A percentile compares a stretch with the other conserved stretches of the same genome.
Evolutionary conservation across 2,329 filamentous ascomycete genomes (phyloP).

Genomic region (Diatrype stigma): DNA sequence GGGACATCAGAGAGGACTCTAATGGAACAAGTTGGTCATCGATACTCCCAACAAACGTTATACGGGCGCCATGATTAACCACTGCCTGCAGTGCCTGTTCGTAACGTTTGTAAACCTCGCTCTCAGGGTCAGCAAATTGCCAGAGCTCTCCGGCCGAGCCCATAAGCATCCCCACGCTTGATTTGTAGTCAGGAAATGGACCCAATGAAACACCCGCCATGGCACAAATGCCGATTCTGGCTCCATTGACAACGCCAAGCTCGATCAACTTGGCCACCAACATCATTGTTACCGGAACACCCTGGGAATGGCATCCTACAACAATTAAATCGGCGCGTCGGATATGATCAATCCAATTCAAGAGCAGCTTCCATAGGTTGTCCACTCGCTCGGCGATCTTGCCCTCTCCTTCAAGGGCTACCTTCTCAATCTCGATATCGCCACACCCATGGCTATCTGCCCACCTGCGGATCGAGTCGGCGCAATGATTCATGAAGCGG

Average conservation of each 20-base stretch:
- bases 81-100: slow-evolving; percentile 69
- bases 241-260: slow-evolving; percentile 73
- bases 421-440: slow-evolving; percentile 83
- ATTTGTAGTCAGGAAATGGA: slow-evolving; percentile 88
- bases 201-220: slow-evolving; percentile 88
- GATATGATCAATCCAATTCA: slow-evolving; percentile 93
- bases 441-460: slow-evolving; percentile 67
- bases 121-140: slow-evolving; percentile 81
- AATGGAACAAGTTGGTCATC: slow-evolving; percentile 95
- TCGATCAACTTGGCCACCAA: slow-evolving; percentile 88
- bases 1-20: slow-evolving; percentile 87
- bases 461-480: slow-evolving; percentile 80
- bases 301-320: slow-evolving; percentile 92
- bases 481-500: slow-evolving; percentile 83
- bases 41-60: slow-evolving; percentile 89
- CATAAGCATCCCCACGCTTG: slow-evolving; percentile 78
- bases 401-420: slow-evolving; percentile 91
- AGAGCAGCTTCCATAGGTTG: slow-evolving; percentile 86
- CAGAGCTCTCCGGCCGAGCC: slow-evolving; percentile 92
- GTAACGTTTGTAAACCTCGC: slow-evolving; percentile 77
- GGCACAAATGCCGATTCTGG: slow-evolving; percentile 80
- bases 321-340: slow-evolving; percentile 83
- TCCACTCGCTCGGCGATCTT: slow-evolving; percentile 86
- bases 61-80: slow-evolving; percentile 72
- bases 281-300: slow-evolving; percentile 90